A percentile compares a stretch with the other conserved stretches of the same genome.
phyloP scores from a whole-genome alignment of 345 rosid species.

The Barbarea vulgaris region DNA sequence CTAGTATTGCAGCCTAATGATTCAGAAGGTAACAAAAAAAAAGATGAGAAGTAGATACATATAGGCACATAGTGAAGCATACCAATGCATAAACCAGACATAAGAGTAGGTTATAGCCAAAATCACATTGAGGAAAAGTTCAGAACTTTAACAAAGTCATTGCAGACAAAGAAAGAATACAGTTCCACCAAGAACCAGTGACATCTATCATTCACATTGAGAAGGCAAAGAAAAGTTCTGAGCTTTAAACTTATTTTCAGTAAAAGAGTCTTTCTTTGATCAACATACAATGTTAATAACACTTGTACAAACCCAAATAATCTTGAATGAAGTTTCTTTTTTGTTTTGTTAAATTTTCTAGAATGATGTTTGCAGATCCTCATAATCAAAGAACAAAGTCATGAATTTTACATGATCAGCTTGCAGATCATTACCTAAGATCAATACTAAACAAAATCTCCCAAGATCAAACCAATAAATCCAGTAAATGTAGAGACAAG shows the following conservation, averaged over 20 bases:
- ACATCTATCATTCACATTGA: not conserved
- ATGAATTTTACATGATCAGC: not conserved
- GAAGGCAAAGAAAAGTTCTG: not conserved
- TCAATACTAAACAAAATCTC: not conserved
- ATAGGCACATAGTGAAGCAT: not conserved
- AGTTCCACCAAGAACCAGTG: not conserved
- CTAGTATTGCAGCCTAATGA: conserved; percentile 60
- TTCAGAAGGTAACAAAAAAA: not conserved
- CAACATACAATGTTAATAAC: not conserved
- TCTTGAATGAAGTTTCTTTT: not conserved
- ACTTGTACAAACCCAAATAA: not conserved
- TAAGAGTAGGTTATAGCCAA: not conserved
- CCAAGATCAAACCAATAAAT: not conserved
- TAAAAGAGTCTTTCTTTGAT: not conserved
- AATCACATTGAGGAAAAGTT: not conserved
- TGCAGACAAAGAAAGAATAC: not conserved
- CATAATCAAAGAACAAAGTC: conserved; percentile 7
- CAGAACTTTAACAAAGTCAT: not conserved
- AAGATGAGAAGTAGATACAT: not conserved
- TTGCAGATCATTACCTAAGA: not conserved
- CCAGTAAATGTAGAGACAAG: not conserved
- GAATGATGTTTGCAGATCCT: not conserved
- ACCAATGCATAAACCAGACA: not conserved
- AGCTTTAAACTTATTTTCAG: not conserved
- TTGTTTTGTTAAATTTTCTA: no score